phyloP scores from a whole-genome alignment of 2,329 filamentous ascomycete genomes.

The Pezicula carpinea region DNA sequence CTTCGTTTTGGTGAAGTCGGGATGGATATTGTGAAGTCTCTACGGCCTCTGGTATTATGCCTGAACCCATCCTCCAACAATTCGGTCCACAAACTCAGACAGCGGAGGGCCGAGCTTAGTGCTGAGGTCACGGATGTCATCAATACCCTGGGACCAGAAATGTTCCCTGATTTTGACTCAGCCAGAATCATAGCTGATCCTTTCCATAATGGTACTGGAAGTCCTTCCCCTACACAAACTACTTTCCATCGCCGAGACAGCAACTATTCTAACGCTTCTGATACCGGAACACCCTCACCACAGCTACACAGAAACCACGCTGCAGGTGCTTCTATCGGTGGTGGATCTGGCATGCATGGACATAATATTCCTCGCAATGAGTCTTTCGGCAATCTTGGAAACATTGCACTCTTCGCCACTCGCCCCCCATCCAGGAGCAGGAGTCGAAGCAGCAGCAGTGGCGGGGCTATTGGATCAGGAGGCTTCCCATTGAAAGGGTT shows the following conservation, averaged over 20 bases:
- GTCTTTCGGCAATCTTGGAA: conserved; percentile 85
- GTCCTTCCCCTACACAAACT: conserved; percentile 19
- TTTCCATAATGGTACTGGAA: conserved; percentile 24
- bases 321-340: conserved; percentile 21
- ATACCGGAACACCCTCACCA: conserved; percentile 24
- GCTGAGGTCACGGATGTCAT: conserved; percentile 84
- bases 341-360: conserved; percentile 26
- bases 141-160: conserved; percentile 90
- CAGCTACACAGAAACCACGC: conserved; percentile 20
- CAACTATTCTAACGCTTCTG: conserved; percentile 38
- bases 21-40: conserved; percentile 96
- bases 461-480: conserved; percentile 54
- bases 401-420: conserved; percentile 85
- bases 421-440: conserved; percentile 76
- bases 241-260: conserved; percentile 39
- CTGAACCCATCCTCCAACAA: conserved; percentile 81
- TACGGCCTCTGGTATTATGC: conserved; percentile 80
- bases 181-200: conserved; percentile 63
- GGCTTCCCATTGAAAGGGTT: conserved; percentile 67
- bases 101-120: conserved; percentile 68
- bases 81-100: conserved; percentile 73
- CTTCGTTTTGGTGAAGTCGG: conserved; percentile 95
- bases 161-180: conserved; percentile 94
- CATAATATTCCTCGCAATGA: conserved; percentile 71
- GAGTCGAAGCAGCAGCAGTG: conserved; percentile 64